These are phyloP conservation scores for Abrus precatorius DNA, from an alignment of 306 rosid species.

Conservation along the genomic window DNA sequence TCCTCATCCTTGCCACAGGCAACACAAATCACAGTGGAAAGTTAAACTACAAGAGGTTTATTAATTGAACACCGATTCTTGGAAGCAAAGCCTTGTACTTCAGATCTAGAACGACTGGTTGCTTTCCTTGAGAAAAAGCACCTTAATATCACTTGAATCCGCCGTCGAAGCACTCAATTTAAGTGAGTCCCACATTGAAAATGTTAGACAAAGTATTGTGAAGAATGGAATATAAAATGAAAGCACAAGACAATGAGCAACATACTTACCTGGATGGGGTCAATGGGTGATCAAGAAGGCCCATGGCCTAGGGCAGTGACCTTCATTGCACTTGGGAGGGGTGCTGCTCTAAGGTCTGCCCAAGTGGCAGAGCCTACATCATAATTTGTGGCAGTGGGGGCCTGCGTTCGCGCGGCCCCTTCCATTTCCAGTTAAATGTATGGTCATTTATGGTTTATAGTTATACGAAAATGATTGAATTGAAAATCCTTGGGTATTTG, in stretches of 20 bases:
- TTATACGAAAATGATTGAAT: no score
- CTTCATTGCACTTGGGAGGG: conserved; percentile 58
- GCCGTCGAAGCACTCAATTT: background rate
- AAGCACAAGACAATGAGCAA: background rate
- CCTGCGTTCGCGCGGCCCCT: conserved; percentile 65
- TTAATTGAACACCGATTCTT: no score
- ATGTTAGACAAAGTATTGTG: background rate
- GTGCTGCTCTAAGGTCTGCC: conserved; percentile 48
- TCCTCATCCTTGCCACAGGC: no score
- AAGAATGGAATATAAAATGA: background rate
- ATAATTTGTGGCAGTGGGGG: conserved; percentile 59
- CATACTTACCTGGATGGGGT: conserved; percentile 56
- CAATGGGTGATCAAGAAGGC: conserved; percentile 57
- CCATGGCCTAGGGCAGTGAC: conserved; percentile 61
- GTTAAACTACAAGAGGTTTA: no score
- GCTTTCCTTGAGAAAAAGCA: no score
- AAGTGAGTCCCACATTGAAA: background rate
- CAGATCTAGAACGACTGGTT: no score
- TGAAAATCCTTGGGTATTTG: no score
- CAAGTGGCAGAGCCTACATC: conserved; percentile 55
- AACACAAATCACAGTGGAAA: no score
- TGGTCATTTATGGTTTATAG: no score
- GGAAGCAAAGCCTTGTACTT: no score
- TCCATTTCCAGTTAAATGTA: background rate
- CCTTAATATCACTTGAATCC: background rate